phyloP scores from a whole-genome alignment of 2,329 filamentous ascomycete species.

The Hymenoscyphus fructigenus region DNA sequence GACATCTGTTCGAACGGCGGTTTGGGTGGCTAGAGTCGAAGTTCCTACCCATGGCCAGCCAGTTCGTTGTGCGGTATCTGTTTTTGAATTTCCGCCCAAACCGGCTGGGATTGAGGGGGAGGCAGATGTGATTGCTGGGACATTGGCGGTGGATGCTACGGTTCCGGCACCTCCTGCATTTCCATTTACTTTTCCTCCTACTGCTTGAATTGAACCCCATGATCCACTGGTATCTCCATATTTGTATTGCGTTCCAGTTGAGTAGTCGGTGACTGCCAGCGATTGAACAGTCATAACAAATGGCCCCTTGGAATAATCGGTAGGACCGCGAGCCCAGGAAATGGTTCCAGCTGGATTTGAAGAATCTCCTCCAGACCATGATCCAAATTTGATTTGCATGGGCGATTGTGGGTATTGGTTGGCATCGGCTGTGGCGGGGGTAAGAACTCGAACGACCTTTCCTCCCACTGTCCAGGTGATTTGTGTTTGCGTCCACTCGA shows the following conservation, averaged over 20 bases:
- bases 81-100: slow-evolving; percentile 56
- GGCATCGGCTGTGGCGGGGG: slow-evolving; percentile 63
- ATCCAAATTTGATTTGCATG: slow-evolving; percentile 89
- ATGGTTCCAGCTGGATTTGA: slow-evolving; percentile 78
- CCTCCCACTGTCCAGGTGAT: slow-evolving; percentile 87
- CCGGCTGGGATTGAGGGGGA: slow-evolving; percentile 69
- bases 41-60: slow-evolving; percentile 68
- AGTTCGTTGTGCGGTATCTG: slow-evolving; percentile 55
- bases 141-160: slow-evolving; percentile 52
- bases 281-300: slow-evolving; percentile 83
- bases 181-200: slow-evolving; percentile 75
- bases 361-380: slow-evolving; percentile 87
- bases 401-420: slow-evolving; percentile 91
- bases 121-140: slow-evolving; percentile 60
- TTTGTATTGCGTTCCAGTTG: slow-evolving; percentile 79
- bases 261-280: slow-evolving; percentile 83
- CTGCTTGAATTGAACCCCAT: slow-evolving; percentile 78
- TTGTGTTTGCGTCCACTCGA: slow-evolving; percentile 87
- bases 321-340: slow-evolving; percentile 82
- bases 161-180: slow-evolving; percentile 46
- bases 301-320: slow-evolving; percentile 79
- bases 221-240: slow-evolving; percentile 77
- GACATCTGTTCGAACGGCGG: slow-evolving; percentile 41
- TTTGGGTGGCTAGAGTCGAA: slow-evolving; percentile 47
- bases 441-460: slow-evolving; percentile 72